These are phyloP conservation scores for Odonthalia washingtoniensis DNA, from an alignment of 31 red algal species.

Conservation along the genomic window DNA sequence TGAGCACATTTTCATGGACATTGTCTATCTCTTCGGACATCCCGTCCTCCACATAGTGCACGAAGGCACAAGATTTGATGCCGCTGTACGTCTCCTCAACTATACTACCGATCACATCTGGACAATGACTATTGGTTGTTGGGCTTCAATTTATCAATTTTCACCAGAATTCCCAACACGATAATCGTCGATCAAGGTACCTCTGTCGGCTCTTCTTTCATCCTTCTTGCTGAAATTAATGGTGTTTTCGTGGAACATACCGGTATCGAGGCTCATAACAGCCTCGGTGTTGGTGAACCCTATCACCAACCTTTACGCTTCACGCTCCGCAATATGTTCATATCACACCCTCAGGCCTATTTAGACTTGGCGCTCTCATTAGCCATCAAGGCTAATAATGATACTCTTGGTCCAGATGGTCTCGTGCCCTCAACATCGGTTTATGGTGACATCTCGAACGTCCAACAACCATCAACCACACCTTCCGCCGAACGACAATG, in stretches of 20 bases:
- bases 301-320: slow-evolving; percentile 18
- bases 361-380: too few relatives aligned
- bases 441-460: too few relatives aligned
- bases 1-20: slow-evolving; percentile 2
- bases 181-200: slow-evolving; percentile 41
- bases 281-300: slow-evolving; percentile 27
- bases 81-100: slow-evolving; percentile 17
- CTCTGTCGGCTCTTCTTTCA: slow-evolving; percentile 5
- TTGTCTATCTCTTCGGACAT: slow-evolving; percentile 29
- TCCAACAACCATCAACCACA: too few relatives aligned
- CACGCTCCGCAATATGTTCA: too few relatives aligned
- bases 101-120: slow-evolving; percentile 3
- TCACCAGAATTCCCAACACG: slow-evolving; percentile 8
- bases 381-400: too few relatives aligned
- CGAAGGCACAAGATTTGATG: slow-evolving; percentile 19
- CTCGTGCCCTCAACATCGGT: too few relatives aligned
- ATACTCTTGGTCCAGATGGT: too few relatives aligned
- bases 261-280: slow-evolving; percentile 30
- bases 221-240: neutral
- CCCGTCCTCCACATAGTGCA: slow-evolving; percentile 45
- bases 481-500: too few relatives aligned
- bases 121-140: neutral
- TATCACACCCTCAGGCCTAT: too few relatives aligned
- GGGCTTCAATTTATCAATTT: neutral
- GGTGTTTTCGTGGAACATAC: slow-evolving; percentile 15